These are phyloP conservation scores for Vachellia pachyceras DNA, from an alignment of 306 rosid species.

Conservation along the genomic window DNA sequence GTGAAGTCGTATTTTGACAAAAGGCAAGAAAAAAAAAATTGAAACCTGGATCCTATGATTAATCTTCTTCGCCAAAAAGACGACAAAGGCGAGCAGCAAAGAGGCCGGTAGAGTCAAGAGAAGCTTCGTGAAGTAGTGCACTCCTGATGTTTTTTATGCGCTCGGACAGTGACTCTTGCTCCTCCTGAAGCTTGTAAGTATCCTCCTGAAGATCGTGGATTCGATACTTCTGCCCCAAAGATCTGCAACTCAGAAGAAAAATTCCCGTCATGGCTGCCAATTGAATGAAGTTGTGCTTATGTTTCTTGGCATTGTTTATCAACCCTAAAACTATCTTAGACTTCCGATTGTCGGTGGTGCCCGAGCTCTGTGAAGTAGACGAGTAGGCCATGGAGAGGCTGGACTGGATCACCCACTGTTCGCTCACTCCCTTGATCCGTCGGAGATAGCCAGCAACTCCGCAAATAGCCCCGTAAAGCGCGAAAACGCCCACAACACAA, in stretches of 20 bases:
- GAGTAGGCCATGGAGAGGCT: conserved; percentile 61
- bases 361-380: conserved; percentile 47
- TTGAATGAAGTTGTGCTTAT: conserved; percentile 79
- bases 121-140: conserved; percentile 73
- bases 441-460: too few species aligned
- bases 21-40: background rate
- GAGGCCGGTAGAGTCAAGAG: conserved; percentile 67
- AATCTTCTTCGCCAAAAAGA: conserved; percentile 62
- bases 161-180: conserved; percentile 47
- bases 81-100: conserved; percentile 75
- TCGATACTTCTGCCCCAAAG: conserved; percentile 80
- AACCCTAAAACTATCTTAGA: conserved; percentile 48
- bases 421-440: background rate
- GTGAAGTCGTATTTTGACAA: background rate
- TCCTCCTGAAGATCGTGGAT: conserved; percentile 75
- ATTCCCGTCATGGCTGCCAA: conserved; percentile 79
- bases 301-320: conserved; percentile 52
- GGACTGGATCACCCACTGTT: background rate
- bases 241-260: conserved; percentile 70
- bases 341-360: conserved; percentile 27
- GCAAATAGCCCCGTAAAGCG: too few species aligned
- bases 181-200: conserved; percentile 55
- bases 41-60: conserved; percentile 39
- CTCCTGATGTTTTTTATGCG: conserved; percentile 66
- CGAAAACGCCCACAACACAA: too few species aligned